Percentiles rank a stretch among this genome's conserved stretches.
phyloP scores from a whole-genome alignment of 805 yeast species.

The Teunomyces tritomae region DNA sequence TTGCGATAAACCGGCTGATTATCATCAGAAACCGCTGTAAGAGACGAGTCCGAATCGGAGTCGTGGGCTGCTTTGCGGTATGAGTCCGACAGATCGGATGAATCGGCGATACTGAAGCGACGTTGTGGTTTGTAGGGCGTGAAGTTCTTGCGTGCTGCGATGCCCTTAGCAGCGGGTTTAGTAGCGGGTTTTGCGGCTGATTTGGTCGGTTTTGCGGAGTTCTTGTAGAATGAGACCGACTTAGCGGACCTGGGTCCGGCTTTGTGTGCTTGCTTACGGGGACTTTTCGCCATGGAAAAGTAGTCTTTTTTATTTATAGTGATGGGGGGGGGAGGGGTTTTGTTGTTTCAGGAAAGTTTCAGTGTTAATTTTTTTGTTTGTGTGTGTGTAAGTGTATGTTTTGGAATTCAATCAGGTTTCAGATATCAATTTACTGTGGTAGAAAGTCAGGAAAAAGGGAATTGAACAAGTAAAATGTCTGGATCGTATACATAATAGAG shows the following conservation, averaged over 20 bases:
- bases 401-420: too few species aligned
- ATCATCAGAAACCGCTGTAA: slow-evolving; percentile 37
- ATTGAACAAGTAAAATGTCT: not conserved
- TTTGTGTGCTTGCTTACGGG: slow-evolving; percentile 18
- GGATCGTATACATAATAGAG: slow-evolving; percentile 4
- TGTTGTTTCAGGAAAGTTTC: not conserved
- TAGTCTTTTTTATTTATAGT: not conserved
- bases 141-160: slow-evolving; percentile 29
- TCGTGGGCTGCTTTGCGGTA: slow-evolving; percentile 7
- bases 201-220: not conserved
- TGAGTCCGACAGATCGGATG: slow-evolving; percentile 29
- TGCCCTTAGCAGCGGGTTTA: slow-evolving; percentile 5
- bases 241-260: slow-evolving; percentile 4
- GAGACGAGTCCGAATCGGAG: slow-evolving; percentile 37
- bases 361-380: too few species aligned
- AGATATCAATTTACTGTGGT: not conserved
- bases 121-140: slow-evolving; percentile 17
- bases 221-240: not conserved
- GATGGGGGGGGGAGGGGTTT: not conserved
- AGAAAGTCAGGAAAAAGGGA: slow-evolving; percentile 2
- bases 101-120: slow-evolving; percentile 36
- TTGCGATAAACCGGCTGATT: slow-evolving; percentile 14
- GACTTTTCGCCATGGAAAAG: slow-evolving; percentile 31
- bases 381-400: not conserved
- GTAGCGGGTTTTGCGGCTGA: not conserved